Conservation (phyloP, 257 asterid genomes). For the Osmanthus fragrans region DNA sequence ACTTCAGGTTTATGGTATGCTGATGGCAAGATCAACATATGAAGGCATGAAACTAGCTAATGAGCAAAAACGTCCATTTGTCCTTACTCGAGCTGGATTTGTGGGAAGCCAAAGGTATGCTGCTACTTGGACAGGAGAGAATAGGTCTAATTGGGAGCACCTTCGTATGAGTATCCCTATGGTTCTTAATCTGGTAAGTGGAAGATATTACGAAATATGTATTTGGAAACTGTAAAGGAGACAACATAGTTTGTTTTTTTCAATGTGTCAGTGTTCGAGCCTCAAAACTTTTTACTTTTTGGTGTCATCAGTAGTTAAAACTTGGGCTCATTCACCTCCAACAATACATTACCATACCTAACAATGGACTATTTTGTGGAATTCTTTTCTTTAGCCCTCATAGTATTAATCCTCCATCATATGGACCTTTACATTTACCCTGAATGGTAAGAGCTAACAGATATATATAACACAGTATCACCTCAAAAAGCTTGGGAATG, state of each 20-base stretch:
- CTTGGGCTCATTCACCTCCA: too few species aligned
- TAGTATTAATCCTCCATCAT: too few species aligned
- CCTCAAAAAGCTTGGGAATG: neutral
- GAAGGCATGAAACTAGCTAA: constrained; percentile 89
- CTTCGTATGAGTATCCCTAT: constrained; percentile 93
- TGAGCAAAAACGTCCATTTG: constrained; percentile 81
- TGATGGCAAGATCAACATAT: constrained; percentile 93
- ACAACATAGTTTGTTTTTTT: neutral
- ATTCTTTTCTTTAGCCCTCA: too few species aligned
- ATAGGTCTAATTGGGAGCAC: constrained; percentile 94
- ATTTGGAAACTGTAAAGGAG: neutral
- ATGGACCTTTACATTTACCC: neutral
- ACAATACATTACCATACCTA: too few species aligned
- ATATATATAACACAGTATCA: too few species aligned
- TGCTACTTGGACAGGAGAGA: constrained; percentile 99
- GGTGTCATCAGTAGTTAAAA: too few species aligned
- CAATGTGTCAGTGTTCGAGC: neutral
- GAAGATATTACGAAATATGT: constrained; percentile 3
- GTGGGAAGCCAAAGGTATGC: constrained; percentile 96
- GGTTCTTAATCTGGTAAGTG: constrained; percentile 85
- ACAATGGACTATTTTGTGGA: too few species aligned
- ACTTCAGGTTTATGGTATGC: constrained; percentile 86
- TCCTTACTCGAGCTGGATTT: constrained; percentile 92
- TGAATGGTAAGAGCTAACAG: neutral
- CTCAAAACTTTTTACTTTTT: neutral